These are phyloP conservation scores for Apiotrichum porosum DNA, from an alignment of 1,284 basidiomycete genomes.

Conservation along the genomic window DNA sequence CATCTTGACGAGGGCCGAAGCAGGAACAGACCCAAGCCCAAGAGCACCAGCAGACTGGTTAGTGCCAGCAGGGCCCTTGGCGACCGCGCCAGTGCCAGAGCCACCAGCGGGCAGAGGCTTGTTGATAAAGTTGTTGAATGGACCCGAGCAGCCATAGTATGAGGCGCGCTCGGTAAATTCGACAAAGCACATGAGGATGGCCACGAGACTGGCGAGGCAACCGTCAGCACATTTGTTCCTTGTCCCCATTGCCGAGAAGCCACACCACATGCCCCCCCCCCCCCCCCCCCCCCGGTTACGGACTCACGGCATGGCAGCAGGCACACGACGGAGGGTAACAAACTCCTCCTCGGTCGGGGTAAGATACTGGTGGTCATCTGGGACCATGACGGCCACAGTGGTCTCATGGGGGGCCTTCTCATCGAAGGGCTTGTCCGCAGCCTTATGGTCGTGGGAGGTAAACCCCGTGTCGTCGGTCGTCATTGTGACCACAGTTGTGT, in stretches of 20 bases:
- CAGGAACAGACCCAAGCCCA: conserved; percentile 26
- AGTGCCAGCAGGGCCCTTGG: conserved; percentile 57
- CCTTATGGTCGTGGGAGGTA: too few species aligned
- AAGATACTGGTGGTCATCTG: conserved; percentile 51
- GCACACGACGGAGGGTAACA: conserved; percentile 57
- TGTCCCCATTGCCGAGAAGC: background rate
- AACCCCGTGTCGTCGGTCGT: too few species aligned
- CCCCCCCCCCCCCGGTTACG: too few species aligned
- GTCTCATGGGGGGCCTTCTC: conserved; percentile 1
- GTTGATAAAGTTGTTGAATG: conserved; percentile 26
- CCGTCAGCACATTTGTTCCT: background rate
- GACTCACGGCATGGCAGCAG: conserved; percentile 21
- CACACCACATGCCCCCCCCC: too few species aligned
- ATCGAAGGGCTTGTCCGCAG: background rate
- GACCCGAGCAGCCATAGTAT: conserved; percentile 11
- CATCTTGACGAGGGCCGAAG: conserved; percentile 27
- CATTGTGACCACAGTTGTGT: too few species aligned
- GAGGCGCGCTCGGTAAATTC: conserved; percentile 44
- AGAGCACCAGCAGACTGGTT: conserved; percentile 57
- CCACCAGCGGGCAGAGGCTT: conserved; percentile 56
- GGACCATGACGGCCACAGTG: conserved; percentile 12
- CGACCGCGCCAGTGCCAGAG: conserved; percentile 67
- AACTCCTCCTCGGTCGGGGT: conserved; percentile 68
- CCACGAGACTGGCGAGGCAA: conserved; percentile 5
- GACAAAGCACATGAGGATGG: conserved; percentile 45